A percentile compares a stretch with the other conserved stretches of the same genome.
These are phyloP conservation scores for Talaromyces stipitatus DNA, from an alignment of 495 filamentous ascomycete genomes.

Conservation along the genomic window DNA sequence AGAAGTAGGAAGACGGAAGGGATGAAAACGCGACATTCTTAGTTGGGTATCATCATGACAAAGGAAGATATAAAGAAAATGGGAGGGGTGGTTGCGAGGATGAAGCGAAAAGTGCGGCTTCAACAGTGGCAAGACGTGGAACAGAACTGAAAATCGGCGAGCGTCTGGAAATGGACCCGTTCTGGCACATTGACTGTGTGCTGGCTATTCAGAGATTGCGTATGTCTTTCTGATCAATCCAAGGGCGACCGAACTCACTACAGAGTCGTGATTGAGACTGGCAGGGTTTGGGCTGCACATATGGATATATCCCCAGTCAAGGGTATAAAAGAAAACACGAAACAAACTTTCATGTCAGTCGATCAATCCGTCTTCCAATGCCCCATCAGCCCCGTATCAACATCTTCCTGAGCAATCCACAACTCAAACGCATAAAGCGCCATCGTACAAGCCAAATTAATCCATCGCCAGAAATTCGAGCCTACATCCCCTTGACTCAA, in stretches of 20 bases:
- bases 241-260: background rate
- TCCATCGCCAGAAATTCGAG: slow-evolving; percentile 85
- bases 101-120: background rate
- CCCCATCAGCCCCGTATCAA: slow-evolving; percentile 57
- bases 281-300: background rate
- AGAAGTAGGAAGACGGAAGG: background rate
- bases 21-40: background rate
- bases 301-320: background rate
- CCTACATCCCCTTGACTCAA: slow-evolving; percentile 69
- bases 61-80: background rate
- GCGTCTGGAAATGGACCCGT: background rate
- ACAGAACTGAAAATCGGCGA: background rate
- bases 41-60: background rate
- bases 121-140: background rate
- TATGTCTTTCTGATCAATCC: background rate
- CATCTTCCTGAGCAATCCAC: slow-evolving; percentile 66
- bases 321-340: background rate
- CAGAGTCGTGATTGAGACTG: background rate
- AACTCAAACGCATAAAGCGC: slow-evolving; percentile 82
- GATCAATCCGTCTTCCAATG: slow-evolving; percentile 92
- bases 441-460: slow-evolving; percentile 85
- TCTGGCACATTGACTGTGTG: background rate
- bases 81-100: background rate
- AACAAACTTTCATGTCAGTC: background rate
- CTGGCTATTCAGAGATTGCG: background rate